Percentiles rank a stretch among this genome's conserved stretches.
Conservation (phyloP, 306 rosid species). For the Albizia julibrissin region DNA sequence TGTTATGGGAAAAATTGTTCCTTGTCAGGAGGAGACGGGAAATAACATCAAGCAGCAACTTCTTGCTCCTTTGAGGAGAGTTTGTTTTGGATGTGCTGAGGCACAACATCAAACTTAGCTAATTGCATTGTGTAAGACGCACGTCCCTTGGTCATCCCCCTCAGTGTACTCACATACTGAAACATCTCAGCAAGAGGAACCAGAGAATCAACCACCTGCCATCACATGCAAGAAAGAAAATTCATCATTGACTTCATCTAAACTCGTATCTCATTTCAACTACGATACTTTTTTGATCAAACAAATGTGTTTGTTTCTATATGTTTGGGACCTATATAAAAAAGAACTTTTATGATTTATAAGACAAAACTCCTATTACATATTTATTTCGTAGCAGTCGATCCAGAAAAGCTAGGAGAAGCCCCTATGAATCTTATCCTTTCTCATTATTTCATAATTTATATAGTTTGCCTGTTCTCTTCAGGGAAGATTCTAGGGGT, state of each 20-base stretch:
- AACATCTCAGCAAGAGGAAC: constrained; percentile 99
- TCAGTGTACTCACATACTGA: constrained; percentile 85
- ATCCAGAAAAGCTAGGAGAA: too few species aligned
- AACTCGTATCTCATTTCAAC: not conserved
- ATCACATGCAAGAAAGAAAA: constrained; percentile 9
- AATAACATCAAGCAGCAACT: constrained; percentile 70
- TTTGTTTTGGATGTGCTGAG: constrained; percentile 91
- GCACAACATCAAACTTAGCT: constrained; percentile 89
- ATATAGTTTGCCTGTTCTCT: not conserved
- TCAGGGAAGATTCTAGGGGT: not conserved
- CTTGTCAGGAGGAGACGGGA: constrained; percentile 25
- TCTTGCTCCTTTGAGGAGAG: constrained; percentile 86
- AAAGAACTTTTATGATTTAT: too few species aligned
- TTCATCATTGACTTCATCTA: not conserved
- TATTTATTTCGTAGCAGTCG: too few species aligned
- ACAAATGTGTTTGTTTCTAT: not conserved
- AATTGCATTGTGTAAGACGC: constrained; percentile 95
- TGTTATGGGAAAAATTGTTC: constrained; percentile 9
- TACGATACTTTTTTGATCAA: not conserved
- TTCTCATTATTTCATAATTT: not conserved
- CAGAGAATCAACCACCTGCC: constrained; percentile 85
- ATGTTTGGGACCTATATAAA: too few species aligned
- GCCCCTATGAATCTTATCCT: not conserved
- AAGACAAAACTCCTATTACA: too few species aligned
- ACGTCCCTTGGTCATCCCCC: constrained; percentile 99